Base-by-base conservation (phyloP, 1,139 yeast genomes). In the Protomyces pachydermus region DNA sequence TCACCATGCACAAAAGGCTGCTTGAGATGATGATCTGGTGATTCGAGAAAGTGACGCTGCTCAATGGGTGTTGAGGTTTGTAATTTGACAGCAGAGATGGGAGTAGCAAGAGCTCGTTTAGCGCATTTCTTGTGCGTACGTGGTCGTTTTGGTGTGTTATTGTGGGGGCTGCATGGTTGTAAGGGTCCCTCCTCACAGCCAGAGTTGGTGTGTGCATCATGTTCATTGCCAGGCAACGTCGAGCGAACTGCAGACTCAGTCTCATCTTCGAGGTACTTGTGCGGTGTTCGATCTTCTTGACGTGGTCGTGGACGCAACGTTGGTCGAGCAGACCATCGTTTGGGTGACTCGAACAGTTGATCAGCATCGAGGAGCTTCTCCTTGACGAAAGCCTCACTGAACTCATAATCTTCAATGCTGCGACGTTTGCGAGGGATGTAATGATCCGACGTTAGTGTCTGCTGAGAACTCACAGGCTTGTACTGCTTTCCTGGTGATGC, bases 321-420 rank as follows among this genome's bases (percentile, higher is more conserved):
- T 9, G 23, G 25, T 42, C 48, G 48, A 42, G 23, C 48, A 42
- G 48, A 42, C 48, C 48, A 42, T 12, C 25, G 8, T 18, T 42
- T 42, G 3, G 48, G 48, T 10, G 48, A 16, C 25, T 42, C 48
- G 25, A 42, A 20, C 3, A 42, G 12, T 10, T 37, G 16, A 10
- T 42, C 56, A 20, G 46, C 28, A 20, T 35, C 48, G 10, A 23
- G 16, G 18, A 37, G 38, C 14, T 48, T 6, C 25, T 48, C 39
- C 34, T 50, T 23, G 20, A 48, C 39, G 25, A 50, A 57, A 2
- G 38, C 38, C 51, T 48, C 46, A 38, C 61, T 57, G 50, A 25
- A 57, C 20, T 57, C 61, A 23, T 57, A 57, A 34, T 57, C 61
- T 10, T 37, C 61, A 14, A 57, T 28, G 3, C 50, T 23, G 14